Evolutionary conservation across 495 filamentous ascomycete genomes (phyloP).

Genomic region (Podospora pseudopauciseta): DNA sequence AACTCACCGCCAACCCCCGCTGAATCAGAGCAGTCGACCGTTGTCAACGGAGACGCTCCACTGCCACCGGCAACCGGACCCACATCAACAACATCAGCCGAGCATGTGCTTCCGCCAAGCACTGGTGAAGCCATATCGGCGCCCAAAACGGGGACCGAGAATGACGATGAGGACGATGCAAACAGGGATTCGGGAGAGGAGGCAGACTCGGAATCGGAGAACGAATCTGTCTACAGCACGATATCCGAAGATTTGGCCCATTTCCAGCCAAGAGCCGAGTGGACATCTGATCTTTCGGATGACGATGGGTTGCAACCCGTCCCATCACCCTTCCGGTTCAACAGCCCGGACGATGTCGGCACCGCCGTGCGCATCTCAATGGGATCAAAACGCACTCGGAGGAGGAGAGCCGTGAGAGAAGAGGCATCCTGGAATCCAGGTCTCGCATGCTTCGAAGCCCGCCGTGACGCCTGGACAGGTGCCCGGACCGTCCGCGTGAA

Average conservation of each 20-base stretch:
- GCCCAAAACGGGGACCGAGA: background rate
- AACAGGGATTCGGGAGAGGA: slow-evolving; percentile 29
- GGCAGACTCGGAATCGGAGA: slow-evolving; percentile 39
- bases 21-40: background rate
- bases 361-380: slow-evolving; percentile 37
- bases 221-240: slow-evolving; percentile 44
- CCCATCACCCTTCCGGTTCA: slow-evolving; percentile 57
- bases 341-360: slow-evolving; percentile 59
- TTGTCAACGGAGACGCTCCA: slow-evolving; percentile 7
- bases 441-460: slow-evolving; percentile 65
- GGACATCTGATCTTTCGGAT: slow-evolving; percentile 47
- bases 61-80: background rate
- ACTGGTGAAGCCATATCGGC: slow-evolving; percentile 1
- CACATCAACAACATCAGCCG: slow-evolving; percentile 5
- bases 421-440: slow-evolving; percentile 85
- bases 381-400: slow-evolving; percentile 51
- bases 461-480: slow-evolving; percentile 85
- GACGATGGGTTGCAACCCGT: slow-evolving; percentile 30
- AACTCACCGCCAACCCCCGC: background rate
- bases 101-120: background rate
- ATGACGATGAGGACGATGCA: slow-evolving; percentile 17
- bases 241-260: slow-evolving; percentile 43
- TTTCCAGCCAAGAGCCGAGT: slow-evolving; percentile 43
- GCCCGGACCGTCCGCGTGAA: slow-evolving; percentile 53
- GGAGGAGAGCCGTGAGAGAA: slow-evolving; percentile 60